These are phyloP conservation scores for Setomelanomma holmii DNA, from an alignment of 2,329 filamentous ascomycete genomes.

Conservation along the genomic window DNA sequence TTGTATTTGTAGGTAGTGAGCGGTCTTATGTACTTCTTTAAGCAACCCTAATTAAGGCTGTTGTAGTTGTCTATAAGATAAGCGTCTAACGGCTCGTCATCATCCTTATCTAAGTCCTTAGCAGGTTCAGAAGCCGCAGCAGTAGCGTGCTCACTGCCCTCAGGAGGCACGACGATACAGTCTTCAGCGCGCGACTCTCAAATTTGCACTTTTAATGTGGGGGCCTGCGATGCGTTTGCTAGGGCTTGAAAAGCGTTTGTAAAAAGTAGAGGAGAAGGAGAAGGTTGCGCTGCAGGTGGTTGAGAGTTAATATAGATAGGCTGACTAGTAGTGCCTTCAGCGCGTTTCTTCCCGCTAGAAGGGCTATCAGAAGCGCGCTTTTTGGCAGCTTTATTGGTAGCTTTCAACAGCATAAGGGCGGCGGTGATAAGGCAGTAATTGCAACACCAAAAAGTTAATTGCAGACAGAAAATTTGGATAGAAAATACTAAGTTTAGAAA, in stretches of 20 bases:
- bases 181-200: conserved; percentile 1
- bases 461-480: not conserved
- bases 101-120: not conserved
- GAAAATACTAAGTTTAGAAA: not conserved
- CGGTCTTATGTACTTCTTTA: not conserved
- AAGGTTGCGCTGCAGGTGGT: too few species aligned
- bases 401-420: not conserved
- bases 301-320: not conserved
- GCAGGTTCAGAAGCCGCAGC: too few species aligned
- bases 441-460: not conserved
- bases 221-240: not conserved
- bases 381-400: not conserved
- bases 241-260: not conserved
- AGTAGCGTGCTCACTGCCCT: too few species aligned
- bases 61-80: conserved; percentile 9
- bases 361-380: not conserved
- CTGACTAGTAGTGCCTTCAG: not conserved
- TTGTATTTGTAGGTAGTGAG: not conserved
- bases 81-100: not conserved
- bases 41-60: conserved; percentile 1
- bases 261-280: not conserved
- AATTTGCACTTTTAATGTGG: not conserved
- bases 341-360: not conserved
- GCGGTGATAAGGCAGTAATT: not conserved
- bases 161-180: too few species aligned